Conservation (phyloP, 306 rosid genomes). For the Vachellia collinsii region DNA sequence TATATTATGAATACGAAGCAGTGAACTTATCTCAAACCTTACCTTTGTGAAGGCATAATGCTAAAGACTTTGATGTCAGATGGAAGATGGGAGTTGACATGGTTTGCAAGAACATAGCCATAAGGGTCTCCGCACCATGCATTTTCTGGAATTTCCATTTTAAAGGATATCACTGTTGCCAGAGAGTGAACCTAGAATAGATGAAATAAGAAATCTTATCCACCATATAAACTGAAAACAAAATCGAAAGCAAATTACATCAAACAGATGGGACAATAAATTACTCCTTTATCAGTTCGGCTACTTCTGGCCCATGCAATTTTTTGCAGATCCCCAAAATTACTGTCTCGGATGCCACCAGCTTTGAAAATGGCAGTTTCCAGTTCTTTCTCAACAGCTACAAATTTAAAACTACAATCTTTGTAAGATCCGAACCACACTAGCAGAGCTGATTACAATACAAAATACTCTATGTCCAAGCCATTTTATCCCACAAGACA, state of each 20-base stretch:
- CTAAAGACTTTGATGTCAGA: conserved; percentile 67
- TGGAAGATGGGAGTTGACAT: conserved; percentile 77
- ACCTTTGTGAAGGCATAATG: conserved; percentile 83
- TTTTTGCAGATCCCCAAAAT: conserved; percentile 76
- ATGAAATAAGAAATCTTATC: conserved; percentile 4
- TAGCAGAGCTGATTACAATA: conserved; percentile 35
- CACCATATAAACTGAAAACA: conserved; percentile 13
- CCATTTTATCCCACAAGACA: not conserved
- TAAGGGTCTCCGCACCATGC: conserved; percentile 76
- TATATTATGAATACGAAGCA: not conserved
- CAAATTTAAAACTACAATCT: conserved; percentile 48
- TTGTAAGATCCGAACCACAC: conserved; percentile 45
- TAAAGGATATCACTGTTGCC: conserved; percentile 78
- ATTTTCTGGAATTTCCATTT: conserved; percentile 85
- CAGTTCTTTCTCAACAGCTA: conserved; percentile 87
- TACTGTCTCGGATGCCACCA: conserved; percentile 82
- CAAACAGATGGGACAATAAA: conserved; percentile 25
- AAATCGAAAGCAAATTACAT: conserved; percentile 5
- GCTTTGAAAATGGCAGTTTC: conserved; percentile 85
- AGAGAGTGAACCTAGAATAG: conserved; percentile 79
- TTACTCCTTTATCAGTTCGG: conserved; percentile 98
- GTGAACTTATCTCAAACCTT: conserved; percentile 39
- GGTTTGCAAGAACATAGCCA: conserved; percentile 69
- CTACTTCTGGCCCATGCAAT: conserved; percentile 94
- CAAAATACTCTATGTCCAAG: conserved; percentile 17